Percentiles rank a stretch among this genome's conserved stretches.
These are phyloP conservation scores for Phytopythium chamaehyphon DNA, from an alignment of 352 stramenopile genomes.

Conservation along the genomic window DNA sequence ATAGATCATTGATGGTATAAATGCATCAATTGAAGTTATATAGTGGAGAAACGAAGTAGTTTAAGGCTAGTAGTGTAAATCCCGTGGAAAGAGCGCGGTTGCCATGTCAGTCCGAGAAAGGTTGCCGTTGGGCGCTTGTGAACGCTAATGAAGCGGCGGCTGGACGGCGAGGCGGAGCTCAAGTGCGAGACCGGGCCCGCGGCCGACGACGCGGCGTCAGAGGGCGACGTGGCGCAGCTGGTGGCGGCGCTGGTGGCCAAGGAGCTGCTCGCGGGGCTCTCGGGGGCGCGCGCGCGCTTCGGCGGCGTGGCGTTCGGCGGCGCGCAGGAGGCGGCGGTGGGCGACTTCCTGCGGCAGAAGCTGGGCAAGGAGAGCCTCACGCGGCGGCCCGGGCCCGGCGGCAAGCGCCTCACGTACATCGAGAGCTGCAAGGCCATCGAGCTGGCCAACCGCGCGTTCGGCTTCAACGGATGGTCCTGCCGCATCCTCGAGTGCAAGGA, in stretches of 20 bases:
- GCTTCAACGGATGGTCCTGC: constrained; percentile 87
- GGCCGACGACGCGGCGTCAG: constrained; percentile 1
- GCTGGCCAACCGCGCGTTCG: constrained; percentile 84
- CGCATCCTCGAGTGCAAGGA: constrained; percentile 82
- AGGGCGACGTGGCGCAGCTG: constrained; percentile 34
- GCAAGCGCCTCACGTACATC: constrained; percentile 80
- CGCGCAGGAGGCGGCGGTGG: constrained; percentile 49
- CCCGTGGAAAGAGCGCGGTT: no score
- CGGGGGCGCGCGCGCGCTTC: constrained; percentile 28
- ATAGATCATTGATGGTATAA: no score
- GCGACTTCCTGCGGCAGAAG: constrained; percentile 79
- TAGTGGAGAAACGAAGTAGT: no score
- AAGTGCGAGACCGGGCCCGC: constrained; percentile 6
- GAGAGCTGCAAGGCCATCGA: constrained; percentile 89
- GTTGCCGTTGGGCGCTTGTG: constrained; percentile 6
- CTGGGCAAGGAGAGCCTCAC: constrained; percentile 73
- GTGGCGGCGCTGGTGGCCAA: constrained; percentile 26
- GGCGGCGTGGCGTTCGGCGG: constrained; percentile 50
- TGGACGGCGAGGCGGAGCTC: constrained; percentile 16
- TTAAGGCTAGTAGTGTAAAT: no score
- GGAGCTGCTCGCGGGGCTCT: constrained; percentile 4
- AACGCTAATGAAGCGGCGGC: constrained; percentile 36
- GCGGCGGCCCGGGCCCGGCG: constrained; percentile 58
- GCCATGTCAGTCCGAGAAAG: no score
- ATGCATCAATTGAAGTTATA: no score